phyloP scores from a whole-genome alignment of 78 protist species.

The Mastigamoeba balamuthi region DNA sequence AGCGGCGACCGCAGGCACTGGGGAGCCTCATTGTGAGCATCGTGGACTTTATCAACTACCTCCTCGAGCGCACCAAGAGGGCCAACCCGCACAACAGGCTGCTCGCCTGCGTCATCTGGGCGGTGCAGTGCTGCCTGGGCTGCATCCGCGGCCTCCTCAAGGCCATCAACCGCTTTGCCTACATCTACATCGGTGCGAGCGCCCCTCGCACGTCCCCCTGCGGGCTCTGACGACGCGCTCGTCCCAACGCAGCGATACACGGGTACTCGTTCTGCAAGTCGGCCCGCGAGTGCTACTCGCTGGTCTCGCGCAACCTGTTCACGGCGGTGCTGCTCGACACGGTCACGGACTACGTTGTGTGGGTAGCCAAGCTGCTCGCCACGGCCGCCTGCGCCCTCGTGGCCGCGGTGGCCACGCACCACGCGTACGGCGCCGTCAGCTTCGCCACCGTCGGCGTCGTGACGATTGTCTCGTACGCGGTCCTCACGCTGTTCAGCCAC shows the following conservation, averaged over 20 bases:
- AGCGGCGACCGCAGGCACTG: conserved; percentile 37
- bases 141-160: conserved; percentile 20
- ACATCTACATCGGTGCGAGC: conserved; percentile 25
- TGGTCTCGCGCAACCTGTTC: conserved; percentile 35
- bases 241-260: conserved; percentile 19
- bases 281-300: conserved; percentile 16
- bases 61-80: conserved; percentile 9
- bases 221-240: background rate
- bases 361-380: conserved; percentile 31
- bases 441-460: conserved; percentile 20
- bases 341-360: conserved; percentile 25
- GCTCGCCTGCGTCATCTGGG: conserved; percentile 15
- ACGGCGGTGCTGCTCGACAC: conserved; percentile 35
- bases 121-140: conserved; percentile 32
- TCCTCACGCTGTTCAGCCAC: conserved; percentile 27
- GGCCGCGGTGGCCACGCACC: background rate
- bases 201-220: background rate
- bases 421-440: conserved; percentile 15
- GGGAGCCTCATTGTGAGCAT: conserved; percentile 34
- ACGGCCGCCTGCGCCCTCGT: conserved; percentile 30
- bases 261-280: conserved; percentile 38
- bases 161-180: conserved; percentile 40
- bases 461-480: conserved; percentile 22
- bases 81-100: conserved; percentile 3
- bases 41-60: conserved; percentile 15